A percentile compares a stretch with the other conserved stretches of the same genome.
Evolutionary conservation across 352 stramenopile genomes (phyloP).

Genomic region (Globisporangium uncinulatum): DNA sequence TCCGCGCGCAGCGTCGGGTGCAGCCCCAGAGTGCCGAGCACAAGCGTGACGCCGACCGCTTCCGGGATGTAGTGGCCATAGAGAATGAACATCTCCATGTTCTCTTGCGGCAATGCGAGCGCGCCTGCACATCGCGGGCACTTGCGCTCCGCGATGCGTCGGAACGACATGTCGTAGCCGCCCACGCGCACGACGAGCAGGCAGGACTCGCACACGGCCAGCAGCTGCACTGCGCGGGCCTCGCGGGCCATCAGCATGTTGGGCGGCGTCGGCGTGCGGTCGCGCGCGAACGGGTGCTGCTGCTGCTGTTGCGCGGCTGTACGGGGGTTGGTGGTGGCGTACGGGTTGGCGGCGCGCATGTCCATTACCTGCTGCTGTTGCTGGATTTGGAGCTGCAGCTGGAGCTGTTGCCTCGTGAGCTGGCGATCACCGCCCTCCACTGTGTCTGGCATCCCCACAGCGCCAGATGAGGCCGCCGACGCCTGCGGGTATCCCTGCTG

Average conservation of each 20-base stretch:
- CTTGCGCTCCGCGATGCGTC: conserved; percentile 73
- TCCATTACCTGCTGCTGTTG: conserved; percentile 13
- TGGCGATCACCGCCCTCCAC: conserved; percentile 4
- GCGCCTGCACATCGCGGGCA: conserved; percentile 55
- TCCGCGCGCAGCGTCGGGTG: conserved; percentile 70
- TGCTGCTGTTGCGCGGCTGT: conserved; percentile 1
- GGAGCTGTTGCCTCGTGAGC: conserved; percentile 13
- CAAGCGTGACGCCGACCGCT: conserved; percentile 50
- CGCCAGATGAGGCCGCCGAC: neutral
- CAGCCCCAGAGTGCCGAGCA: conserved; percentile 61
- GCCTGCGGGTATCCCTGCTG: neutral
- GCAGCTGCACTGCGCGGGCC: conserved; percentile 51
- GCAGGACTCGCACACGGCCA: conserved; percentile 71
- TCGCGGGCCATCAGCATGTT: conserved; percentile 7
- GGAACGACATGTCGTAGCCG: conserved; percentile 78
- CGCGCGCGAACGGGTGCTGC: conserved; percentile 10
- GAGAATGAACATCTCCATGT: conserved; percentile 87
- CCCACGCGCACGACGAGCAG: conserved; percentile 60
- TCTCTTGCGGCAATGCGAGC: conserved; percentile 65
- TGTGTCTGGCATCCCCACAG: conserved; percentile 1
- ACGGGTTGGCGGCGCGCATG: conserved; percentile 4
- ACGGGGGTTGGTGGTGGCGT: neutral
- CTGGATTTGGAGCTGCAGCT: conserved; percentile 1
- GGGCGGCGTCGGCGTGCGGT: conserved; percentile 13
- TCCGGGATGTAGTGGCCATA: conserved; percentile 81